These are phyloP conservation scores for Phycomyces nitens DNA, from an alignment of 192 early-diverging fungal genomes.

Conservation along the genomic window DNA sequence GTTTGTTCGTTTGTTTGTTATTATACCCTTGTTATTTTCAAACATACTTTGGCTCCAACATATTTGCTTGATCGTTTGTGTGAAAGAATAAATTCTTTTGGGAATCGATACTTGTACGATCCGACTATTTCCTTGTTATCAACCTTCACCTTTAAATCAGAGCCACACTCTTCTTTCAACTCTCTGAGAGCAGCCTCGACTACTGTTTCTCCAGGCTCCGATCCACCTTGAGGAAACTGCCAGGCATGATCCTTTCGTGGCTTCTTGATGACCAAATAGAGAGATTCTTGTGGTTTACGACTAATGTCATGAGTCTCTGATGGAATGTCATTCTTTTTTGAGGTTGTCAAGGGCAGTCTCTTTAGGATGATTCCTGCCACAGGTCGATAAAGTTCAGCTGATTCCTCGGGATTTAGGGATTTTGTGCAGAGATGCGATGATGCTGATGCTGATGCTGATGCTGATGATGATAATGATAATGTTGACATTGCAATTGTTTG, in stretches of 20 bases:
- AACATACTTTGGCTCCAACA: constrained; percentile 17
- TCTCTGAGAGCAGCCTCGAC: constrained; percentile 69
- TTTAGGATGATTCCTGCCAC: no score
- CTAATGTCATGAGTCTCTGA: not conserved
- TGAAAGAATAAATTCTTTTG: constrained; percentile 15
- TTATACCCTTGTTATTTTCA: not conserved
- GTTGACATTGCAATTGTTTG: no score
- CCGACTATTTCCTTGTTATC: constrained; percentile 72
- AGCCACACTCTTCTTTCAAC: constrained; percentile 68
- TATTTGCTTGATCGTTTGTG: not conserved
- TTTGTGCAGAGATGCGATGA: no score
- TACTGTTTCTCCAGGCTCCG: constrained; percentile 63
- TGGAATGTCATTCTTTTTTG: no score
- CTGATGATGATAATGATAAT: no score
- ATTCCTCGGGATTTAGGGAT: no score
- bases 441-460: not conserved
- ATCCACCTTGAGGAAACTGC: constrained; percentile 69
- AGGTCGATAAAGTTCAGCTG: no score
- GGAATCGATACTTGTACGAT: constrained; percentile 42
- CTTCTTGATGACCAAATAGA: constrained; percentile 80
- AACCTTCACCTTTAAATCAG: constrained; percentile 69
- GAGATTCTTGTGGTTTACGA: constrained; percentile 11
- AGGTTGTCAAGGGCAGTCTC: no score
- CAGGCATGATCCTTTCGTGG: constrained; percentile 55
- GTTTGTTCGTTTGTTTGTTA: not conserved